Conservation (phyloP, 768 basidiomycete species). For the Suillus clintonianus region DNA sequence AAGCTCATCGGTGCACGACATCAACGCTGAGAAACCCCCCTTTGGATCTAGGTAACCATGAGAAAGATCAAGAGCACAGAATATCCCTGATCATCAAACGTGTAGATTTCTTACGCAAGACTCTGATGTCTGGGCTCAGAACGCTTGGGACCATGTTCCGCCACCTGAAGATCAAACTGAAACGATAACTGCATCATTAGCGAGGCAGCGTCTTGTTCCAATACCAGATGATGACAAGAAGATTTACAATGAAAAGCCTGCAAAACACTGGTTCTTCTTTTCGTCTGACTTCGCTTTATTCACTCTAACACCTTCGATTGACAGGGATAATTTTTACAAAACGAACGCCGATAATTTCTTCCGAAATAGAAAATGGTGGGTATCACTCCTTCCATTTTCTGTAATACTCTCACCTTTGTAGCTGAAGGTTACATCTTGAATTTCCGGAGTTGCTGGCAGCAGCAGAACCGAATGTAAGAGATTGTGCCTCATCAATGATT, state of each 20-base stretch:
- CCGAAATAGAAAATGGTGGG: conserved; percentile 86
- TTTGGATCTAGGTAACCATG: conserved; percentile 66
- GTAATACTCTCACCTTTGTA: background rate
- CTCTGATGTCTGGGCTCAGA: conserved; percentile 79
- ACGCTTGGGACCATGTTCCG: conserved; percentile 91
- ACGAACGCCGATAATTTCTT: conserved; percentile 88
- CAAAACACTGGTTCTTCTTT: conserved; percentile 62
- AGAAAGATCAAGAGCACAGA: conserved; percentile 3
- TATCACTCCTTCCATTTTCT: background rate
- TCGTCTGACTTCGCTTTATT: conserved; percentile 28
- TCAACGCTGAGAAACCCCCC: conserved; percentile 55
- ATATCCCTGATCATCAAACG: conserved; percentile 2
- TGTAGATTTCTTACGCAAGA: conserved; percentile 69
- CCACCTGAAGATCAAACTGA: conserved; percentile 80
- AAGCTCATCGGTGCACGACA: conserved; percentile 69
- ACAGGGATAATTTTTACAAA: conserved; percentile 94
- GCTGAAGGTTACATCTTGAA: conserved; percentile 81
- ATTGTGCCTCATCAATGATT: background rate
- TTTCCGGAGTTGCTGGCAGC: conserved; percentile 85
- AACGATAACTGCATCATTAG: conserved; percentile 68
- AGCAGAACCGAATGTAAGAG: conserved; percentile 61
- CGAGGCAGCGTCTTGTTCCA: conserved; percentile 68
- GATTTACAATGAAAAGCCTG: conserved; percentile 73
- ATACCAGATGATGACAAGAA: conserved; percentile 73
- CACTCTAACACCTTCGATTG: conserved; percentile 24